Evolutionary conservation across 768 basidiomycete genomes (phyloP), one percentile per base, ranked within the genome.

Genomic region (Symmetrospora coprosmae): DNA sequence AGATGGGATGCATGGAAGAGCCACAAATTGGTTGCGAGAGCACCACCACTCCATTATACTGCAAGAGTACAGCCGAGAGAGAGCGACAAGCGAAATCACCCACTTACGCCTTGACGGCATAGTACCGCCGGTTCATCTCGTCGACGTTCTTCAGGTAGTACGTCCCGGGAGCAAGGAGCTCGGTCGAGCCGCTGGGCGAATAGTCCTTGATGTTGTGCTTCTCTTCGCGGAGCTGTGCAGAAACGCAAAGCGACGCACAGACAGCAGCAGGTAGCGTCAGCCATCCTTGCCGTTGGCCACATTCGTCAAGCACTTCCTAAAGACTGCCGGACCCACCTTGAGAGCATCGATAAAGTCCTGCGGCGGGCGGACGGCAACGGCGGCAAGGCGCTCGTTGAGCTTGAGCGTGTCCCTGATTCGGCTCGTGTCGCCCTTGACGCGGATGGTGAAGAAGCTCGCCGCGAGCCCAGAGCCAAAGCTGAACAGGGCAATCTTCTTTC

Each of bases 381-480:
- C 77, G 41, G 80, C 81, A 59, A 99, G 74, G 35, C 91, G 80
- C 66, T 80, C 76, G 56, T 83, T 71, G 63, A 99, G 80, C 70
- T 94, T 78, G 74, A 99, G 76, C 76, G 85, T 88, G 71, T 81
- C 75, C 65, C 77, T 76, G 61, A 99, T 89, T 72, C 83, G 81
- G 27, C 79, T 74, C 14, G 87, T 90, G 69, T 89, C 86, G 61
- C 89, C 90, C 78, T 84, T 85, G 68, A 96, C 82, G 56, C 80
- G 79, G 55, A 90, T 75, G 23, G 83, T 81, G 78, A 83, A 99
- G 84, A 96, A 94, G 62, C 82, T 84, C 46, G 87, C 83, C n/a
- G 94, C 91, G 65, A 88, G 86, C 49, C 94, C 94, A 53, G 82
- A 84, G 39, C 94, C 94, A 72, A 90, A 99, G n/a, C 87, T 87